These are phyloP conservation scores for Claviceps sp. DNA, from an alignment of 2,329 filamentous ascomycete genomes.

Conservation along the genomic window DNA sequence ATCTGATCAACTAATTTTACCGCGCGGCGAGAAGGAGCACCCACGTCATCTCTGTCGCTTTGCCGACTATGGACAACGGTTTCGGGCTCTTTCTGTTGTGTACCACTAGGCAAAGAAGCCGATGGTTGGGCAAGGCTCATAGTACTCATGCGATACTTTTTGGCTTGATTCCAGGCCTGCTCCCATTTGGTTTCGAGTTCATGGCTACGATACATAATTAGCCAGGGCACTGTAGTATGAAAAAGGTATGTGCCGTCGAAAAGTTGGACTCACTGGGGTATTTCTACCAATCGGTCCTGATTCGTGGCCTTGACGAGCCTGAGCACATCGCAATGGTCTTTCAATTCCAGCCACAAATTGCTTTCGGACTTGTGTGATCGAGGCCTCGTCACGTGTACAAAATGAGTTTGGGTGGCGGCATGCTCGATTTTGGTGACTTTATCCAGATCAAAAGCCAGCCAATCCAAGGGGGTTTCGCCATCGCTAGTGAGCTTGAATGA, in stretches of 20 bases:
- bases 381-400: conserved; percentile 13
- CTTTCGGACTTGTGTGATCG: neutral
- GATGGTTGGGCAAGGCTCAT: neutral
- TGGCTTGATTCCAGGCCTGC: neutral
- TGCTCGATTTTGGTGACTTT: conserved; percentile 6
- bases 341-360: conserved; percentile 13
- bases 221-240: neutral
- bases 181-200: neutral
- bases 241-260: neutral
- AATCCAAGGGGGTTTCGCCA: neutral
- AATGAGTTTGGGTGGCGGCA: conserved; percentile 7
- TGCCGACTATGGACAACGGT: neutral
- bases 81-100: neutral
- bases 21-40: neutral
- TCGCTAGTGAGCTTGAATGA: neutral
- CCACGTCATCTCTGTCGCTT: neutral
- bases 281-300: neutral
- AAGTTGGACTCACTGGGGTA: neutral
- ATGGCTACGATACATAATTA: neutral
- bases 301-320: neutral
- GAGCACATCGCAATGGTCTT: neutral
- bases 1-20: conserved; percentile 1
- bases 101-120: neutral
- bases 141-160: neutral
- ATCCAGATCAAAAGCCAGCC: conserved; percentile 6